Evolutionary conservation across 768 basidiomycete species (phyloP).

Genomic region (Lactarius vividus): DNA sequence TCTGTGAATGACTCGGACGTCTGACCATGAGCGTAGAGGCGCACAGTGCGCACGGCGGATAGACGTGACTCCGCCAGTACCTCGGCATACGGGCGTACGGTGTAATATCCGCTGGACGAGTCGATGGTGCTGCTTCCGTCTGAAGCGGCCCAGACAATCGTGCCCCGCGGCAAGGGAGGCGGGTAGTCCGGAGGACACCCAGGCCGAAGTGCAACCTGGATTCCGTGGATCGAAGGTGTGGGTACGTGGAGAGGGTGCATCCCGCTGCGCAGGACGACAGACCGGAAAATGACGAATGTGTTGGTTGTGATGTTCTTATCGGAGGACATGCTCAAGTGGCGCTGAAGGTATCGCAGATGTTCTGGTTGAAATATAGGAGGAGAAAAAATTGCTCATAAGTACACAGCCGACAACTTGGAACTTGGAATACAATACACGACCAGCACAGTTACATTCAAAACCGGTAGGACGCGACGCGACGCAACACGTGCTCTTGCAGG

Average conservation of each 20-base stretch:
- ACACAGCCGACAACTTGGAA: background rate
- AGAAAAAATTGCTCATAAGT: background rate
- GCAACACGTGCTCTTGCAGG: background rate
- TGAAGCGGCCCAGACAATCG: background rate
- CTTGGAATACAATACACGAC: constrained; percentile 2
- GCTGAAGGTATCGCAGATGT: background rate
- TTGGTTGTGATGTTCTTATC: background rate
- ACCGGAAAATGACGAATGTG: background rate
- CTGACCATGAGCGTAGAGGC: constrained; percentile 1
- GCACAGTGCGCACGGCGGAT: background rate
- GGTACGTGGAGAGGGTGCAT: background rate
- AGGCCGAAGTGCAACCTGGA: background rate
- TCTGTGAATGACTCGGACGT: background rate
- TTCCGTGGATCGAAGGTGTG: background rate
- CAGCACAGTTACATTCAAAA: background rate
- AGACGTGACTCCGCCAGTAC: background rate
- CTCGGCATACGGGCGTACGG: background rate
- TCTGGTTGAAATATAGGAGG: background rate
- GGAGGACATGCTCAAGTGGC: background rate
- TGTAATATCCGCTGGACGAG: background rate
- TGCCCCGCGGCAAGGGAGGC: background rate
- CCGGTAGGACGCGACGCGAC: background rate
- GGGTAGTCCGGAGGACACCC: background rate
- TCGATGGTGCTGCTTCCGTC: background rate
- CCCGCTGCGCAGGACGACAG: background rate